Base-by-base conservation (phyloP, 768 basidiomycete species). In the Termitomyces sp. region DNA sequence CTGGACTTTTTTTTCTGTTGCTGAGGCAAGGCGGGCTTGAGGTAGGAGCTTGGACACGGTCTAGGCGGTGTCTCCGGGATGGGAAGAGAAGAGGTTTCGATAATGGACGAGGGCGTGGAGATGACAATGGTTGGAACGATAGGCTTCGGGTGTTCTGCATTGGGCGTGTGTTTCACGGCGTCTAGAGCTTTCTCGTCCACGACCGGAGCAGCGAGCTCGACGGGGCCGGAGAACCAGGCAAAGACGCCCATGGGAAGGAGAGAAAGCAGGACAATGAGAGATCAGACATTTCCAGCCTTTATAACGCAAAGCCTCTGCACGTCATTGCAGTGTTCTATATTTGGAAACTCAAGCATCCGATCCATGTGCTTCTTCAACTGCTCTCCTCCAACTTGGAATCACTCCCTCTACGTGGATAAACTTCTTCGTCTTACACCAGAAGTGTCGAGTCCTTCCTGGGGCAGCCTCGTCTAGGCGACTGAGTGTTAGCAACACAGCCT, bases 361-460 rank as follows among this genome's bases (percentile, higher is more conserved):
- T 20, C 16, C 39, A 41, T 41, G 39, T 39, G n/a, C 39, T 41
- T 9, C 39, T 9, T 41, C n/a, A 4, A 10, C 39, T 18, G n/a
- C n/a, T 41, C 18, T 41, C n/a, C n/a, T 41, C 39, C 8, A 41
- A 10, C 39, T 41, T 41, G 39, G 39, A 8, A 0, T 36, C 15
- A 15, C 36, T 36, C 16, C 15, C n/a, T 18, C 37, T 18, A 18
- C 37, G 37, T 37, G 18, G 18, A 18, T 37, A 5, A 18, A 5
- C 34, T 36, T 13, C 36, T 5, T 37, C 36, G 15, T n/a, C 37
- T 39, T n/a, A 8, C 37, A 2, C 37, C 8, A 39, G 37, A 39
- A n/a, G 18, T n/a, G 18, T n/a, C 15, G n/a, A 20, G 18, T 7
- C n/a, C 80, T 0, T 85, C 81, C 63, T 89, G 88, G 88, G 84